Base-by-base conservation (phyloP, 768 basidiomycete genomes). In the Tulasnella sp. region DNA sequence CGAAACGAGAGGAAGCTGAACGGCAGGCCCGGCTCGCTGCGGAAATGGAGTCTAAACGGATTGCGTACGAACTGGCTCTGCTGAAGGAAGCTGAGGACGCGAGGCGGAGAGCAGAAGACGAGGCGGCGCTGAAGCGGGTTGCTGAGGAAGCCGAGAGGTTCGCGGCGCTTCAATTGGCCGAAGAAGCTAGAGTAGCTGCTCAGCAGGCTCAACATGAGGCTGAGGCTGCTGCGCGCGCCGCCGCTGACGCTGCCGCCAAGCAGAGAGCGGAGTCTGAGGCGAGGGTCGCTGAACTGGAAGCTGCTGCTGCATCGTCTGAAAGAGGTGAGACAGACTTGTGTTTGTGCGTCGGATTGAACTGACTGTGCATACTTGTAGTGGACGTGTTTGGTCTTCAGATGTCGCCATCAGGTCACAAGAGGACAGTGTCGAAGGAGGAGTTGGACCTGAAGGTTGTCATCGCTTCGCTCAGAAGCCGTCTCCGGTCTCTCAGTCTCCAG, bases 401-500 rank as follows among this genome's bases (percentile, higher is more conserved):
- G 16, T 16, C 71, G 16, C 71, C 62, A 37, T 62, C 59, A n/a
- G 62, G 69, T n/a, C 71, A 72, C 59, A 72, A 65, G 39, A 59
- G 62, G 16, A 66, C 59, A 4, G 22, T 37, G 16, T 72, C 71
- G 1, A 39, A 68, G 37, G 72, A 73, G 63, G 41, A 72, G 34
- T 47, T 41, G 22, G 42, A 67, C 32, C 36, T 75, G 2, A 22
- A 75, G 75, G 78, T 80, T 32, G 83, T 80, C 36, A 84, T 92
- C 52, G 77, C 86, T 64, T 79, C 79, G 1, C 80, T 90, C 34
- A 84, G 89, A 70, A 89, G 84, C 76, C 83, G 86, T 14, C 80
- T 93, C 37, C 85, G 84, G 59, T 84, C 87, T 9, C 82, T 92
- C 73, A 84, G 82, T 69, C 85, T 92, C 74, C 85, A 86, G 63